These are phyloP conservation scores for Solanum tacnaense DNA, from an alignment of 257 asterid species.

Conservation along the genomic window DNA sequence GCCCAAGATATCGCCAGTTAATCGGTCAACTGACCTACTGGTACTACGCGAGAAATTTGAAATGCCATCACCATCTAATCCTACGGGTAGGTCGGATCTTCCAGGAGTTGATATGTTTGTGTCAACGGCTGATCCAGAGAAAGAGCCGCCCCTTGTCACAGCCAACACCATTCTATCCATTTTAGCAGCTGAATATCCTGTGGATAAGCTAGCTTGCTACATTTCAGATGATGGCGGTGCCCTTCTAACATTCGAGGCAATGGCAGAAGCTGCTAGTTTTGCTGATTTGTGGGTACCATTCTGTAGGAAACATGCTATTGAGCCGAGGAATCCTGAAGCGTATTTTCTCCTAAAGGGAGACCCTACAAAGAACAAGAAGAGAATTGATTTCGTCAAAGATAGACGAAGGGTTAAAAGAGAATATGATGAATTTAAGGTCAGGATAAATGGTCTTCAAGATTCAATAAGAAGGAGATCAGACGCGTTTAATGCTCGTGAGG, in stretches of 20 bases:
- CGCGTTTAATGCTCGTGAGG: slow-evolving; percentile 30
- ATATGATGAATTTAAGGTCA: slow-evolving; percentile 33
- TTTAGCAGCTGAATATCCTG: slow-evolving; percentile 32
- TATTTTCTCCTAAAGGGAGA: slow-evolving; percentile 24
- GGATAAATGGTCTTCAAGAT: slow-evolving; percentile 25
- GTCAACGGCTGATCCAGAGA: slow-evolving; percentile 36
- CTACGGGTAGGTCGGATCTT: slow-evolving; percentile 22
- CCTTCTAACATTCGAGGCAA: slow-evolving; percentile 34
- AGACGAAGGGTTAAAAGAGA: slow-evolving; percentile 27
- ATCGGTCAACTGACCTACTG: slow-evolving; percentile 24
- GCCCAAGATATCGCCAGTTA: slow-evolving; percentile 22
- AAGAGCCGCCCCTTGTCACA: slow-evolving; percentile 29
- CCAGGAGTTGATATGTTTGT: slow-evolving; percentile 31
- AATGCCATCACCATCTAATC: slow-evolving; percentile 21
- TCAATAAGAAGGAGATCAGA: slow-evolving; percentile 30
- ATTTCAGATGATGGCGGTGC: slow-evolving; percentile 41
- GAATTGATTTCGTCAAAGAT: slow-evolving; percentile 30
- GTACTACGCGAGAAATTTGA: slow-evolving; percentile 26
- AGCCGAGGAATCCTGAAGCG: slow-evolving; percentile 32
- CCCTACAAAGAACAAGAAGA: slow-evolving; percentile 29
- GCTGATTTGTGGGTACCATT: slow-evolving; percentile 37
- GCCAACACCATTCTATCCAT: slow-evolving; percentile 34
- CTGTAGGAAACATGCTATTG: slow-evolving; percentile 28
- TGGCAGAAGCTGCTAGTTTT: slow-evolving; percentile 38
- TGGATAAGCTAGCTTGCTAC: slow-evolving; percentile 27